Evolutionary conservation across 2,329 filamentous ascomycete species (phyloP).

Genomic region (Hymenoscyphus fructigenus): DNA sequence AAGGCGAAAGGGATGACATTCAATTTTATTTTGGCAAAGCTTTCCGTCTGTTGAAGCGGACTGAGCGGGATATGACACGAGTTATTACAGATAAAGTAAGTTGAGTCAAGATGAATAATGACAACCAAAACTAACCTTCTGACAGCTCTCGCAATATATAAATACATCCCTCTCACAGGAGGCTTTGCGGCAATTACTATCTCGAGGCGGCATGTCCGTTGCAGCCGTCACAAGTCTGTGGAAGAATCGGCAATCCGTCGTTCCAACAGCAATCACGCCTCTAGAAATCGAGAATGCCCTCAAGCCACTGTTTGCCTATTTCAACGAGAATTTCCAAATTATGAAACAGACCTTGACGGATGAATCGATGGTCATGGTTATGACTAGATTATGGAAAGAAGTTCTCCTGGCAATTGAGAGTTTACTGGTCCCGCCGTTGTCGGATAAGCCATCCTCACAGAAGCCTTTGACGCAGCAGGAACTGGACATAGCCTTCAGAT

Average conservation of each 20-base stretch:
- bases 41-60: constrained; percentile 91
- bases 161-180: constrained; percentile 82
- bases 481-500: constrained; percentile 91
- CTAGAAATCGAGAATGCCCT: constrained; percentile 78
- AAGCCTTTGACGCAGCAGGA: constrained; percentile 82
- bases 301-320: constrained; percentile 85
- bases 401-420: constrained; percentile 88
- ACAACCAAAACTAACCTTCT: constrained; percentile 12
- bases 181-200: constrained; percentile 72
- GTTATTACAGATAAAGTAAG: constrained; percentile 94
- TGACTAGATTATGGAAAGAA: constrained; percentile 98
- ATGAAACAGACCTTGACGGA: constrained; percentile 97
- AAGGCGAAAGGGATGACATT: constrained; percentile 96
- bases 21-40: constrained; percentile 98
- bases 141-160: constrained; percentile 88
- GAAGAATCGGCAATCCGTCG: constrained; percentile 57
- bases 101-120: constrained; percentile 7
- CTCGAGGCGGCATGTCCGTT: constrained; percentile 63
- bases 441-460: constrained; percentile 89
- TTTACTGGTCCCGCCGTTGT: constrained; percentile 87
- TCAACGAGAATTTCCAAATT: constrained; percentile 97
- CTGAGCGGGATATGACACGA: constrained; percentile 95
- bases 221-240: constrained; percentile 71
- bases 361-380: constrained; percentile 96
- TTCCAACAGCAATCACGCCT: constrained; percentile 58